Base-by-base conservation (phyloP, 2,329 filamentous ascomycete genomes). In the Lasiodiplodia theobromae region DNA sequence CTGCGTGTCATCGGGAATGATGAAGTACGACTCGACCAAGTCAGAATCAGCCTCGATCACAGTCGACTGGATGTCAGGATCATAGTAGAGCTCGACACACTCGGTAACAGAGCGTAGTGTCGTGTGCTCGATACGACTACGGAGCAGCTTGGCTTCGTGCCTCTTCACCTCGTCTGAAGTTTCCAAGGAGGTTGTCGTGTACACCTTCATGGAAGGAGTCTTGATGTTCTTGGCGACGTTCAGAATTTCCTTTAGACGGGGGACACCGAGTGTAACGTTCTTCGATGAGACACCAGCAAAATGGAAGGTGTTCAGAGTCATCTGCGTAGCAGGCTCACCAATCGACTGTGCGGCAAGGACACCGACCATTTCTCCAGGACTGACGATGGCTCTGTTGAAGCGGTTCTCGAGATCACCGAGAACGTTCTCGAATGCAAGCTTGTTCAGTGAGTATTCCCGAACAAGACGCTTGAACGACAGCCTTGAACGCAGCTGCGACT, bases 281-380 rank as follows among this genome's bases (percentile, higher is more conserved):
- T 99, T 99, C 28, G 95, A 97, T 47, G 96, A 97, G 70, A 99
- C 94, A 97, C 96, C 96, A 81, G 96, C 94, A 81, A 99, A 99
- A 86, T 99, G 96, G 91, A 99, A 99, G 28, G 96, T 99, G 84
- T 99, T 99, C 70, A 99, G 84, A 1, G 96, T 99, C 96, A 99
- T 99, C 85, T 99, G 96, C 1, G 96, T 99, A 25, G 96, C 96
- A 51, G 96, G 96, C 81, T 99, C 96, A 84, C 96, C 96, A 78
- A 99, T 99, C 38, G 96, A 99, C 83, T 99, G 96, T 7, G 96
- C 96, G 71, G 96, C 96, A 76, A 99, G 84, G 25, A 99, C 96
- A 83, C 96, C 96, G 68, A 99, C 96, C 96, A 99, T 99, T 79
- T 99, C 96, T 77, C 96, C 96, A 58, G 96, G 95, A 74, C 90